Evolutionary conservation across 2,329 filamentous ascomycete genomes (phyloP).

Genomic region (Byssoonygena ceratinophila): DNA sequence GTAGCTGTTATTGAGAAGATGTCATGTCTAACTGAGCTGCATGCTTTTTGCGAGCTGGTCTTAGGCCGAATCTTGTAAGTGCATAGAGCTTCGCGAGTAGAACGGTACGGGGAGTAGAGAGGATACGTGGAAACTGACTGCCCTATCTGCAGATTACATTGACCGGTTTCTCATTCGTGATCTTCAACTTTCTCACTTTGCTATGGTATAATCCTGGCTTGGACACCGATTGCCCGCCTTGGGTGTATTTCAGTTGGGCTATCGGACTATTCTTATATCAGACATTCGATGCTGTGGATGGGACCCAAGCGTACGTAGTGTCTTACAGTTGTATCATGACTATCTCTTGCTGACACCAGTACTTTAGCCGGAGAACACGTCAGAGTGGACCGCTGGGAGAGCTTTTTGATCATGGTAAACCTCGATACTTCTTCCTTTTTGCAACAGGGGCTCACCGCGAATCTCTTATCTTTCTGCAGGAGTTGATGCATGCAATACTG

Average conservation of each 20-base stretch:
- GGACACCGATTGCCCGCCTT: conserved; percentile 82
- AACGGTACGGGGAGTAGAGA: neutral
- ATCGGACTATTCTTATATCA: conserved; percentile 88
- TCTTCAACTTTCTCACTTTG: conserved; percentile 79
- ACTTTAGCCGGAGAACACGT: conserved; percentile 62
- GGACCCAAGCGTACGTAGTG: conserved; percentile 67
- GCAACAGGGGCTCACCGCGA: neutral
- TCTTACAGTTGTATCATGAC: neutral
- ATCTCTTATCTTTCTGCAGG: conserved; percentile 29
- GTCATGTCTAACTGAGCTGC: neutral
- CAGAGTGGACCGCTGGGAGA: conserved; percentile 92
- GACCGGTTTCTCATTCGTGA: conserved; percentile 78
- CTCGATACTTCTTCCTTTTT: neutral
- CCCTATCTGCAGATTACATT: conserved; percentile 59
- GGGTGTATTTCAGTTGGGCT: conserved; percentile 93
- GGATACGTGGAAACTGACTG: neutral
- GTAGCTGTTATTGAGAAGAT: neutral
- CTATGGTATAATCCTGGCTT: conserved; percentile 94
- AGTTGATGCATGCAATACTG: conserved; percentile 92
- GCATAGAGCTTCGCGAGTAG: neutral
- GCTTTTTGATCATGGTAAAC: conserved; percentile 80
- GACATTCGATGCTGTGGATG: conserved; percentile 96
- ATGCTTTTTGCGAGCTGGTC: neutral
- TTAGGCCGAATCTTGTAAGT: conserved; percentile 46
- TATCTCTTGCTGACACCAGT: conserved; percentile 4